A percentile compares a stretch with the other conserved stretches of the same genome.
Evolutionary conservation across 2,329 filamentous ascomycete species (phyloP).

Genomic region (Venturia oleaginea): DNA sequence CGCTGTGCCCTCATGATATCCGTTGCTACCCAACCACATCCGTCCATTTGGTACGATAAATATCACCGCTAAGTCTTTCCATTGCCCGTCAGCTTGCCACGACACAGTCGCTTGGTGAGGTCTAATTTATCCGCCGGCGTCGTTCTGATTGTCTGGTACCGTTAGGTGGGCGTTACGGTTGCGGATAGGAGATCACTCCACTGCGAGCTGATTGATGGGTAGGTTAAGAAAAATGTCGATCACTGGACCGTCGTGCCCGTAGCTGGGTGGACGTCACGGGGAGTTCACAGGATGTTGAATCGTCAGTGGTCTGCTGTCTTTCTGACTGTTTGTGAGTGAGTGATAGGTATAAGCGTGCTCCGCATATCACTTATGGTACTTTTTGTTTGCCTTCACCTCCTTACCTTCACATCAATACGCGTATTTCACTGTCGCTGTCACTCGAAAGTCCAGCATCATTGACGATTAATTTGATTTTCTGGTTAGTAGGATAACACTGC

Average conservation of each 20-base stretch:
- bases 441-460: not conserved
- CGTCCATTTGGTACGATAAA: not conserved
- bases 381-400: not conserved
- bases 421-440: not conserved
- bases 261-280: not conserved
- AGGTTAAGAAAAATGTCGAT: not conserved
- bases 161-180: not conserved
- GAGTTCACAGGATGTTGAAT: not conserved
- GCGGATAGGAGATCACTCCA: not conserved
- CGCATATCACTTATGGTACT: not conserved
- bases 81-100: conserved; percentile 4
- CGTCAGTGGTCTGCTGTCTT: not conserved
- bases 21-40: not conserved
- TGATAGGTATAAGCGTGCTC: not conserved
- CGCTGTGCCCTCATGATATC: not conserved
- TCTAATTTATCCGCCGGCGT: not conserved
- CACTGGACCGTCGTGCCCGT: not conserved
- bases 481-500: not conserved
- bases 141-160: not conserved
- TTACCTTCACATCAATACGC: not conserved
- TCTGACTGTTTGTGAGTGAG: not conserved
- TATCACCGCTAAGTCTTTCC: not conserved
- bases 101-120: not conserved
- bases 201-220: not conserved
- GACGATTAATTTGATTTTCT: not conserved